Evolutionary conservation across 2,329 filamentous ascomycete species (phyloP).

Genomic region (Hypoxylon sp.): DNA sequence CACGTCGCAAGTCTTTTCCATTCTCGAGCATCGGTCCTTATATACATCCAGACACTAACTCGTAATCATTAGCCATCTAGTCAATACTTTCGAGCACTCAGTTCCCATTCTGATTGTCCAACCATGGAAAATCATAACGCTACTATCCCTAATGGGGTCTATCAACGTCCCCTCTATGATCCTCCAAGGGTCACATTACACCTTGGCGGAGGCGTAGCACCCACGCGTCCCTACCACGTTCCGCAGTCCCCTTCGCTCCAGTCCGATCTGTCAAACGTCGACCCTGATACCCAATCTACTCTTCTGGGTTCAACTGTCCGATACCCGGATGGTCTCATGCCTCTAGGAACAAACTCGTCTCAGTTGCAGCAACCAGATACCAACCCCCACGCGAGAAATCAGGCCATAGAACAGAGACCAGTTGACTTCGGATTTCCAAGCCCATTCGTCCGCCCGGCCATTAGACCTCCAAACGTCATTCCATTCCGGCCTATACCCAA

Average conservation of each 20-base stretch:
- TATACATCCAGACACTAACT: background rate
- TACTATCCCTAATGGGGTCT: background rate
- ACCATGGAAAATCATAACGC: background rate
- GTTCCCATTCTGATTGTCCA: background rate
- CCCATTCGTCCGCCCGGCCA: background rate
- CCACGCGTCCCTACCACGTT: background rate
- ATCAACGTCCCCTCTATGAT: background rate
- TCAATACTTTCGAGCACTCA: background rate
- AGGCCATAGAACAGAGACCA: background rate
- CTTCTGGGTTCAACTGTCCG: background rate
- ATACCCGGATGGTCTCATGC: background rate
- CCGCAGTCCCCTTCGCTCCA: background rate
- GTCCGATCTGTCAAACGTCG: background rate
- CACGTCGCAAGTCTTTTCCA: background rate
- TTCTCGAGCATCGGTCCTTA: background rate
- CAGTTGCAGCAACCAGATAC: background rate
- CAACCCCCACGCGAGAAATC: background rate
- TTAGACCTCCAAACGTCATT: background rate
- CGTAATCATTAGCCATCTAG: background rate
- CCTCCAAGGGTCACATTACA: background rate
- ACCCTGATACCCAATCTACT: background rate
- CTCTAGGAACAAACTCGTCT: background rate
- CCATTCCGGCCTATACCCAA: background rate
- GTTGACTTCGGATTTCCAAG: background rate
- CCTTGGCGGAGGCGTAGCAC: background rate